phyloP scores from a whole-genome alignment of 306 rosid species.

The Mimosa pudica region DNA sequence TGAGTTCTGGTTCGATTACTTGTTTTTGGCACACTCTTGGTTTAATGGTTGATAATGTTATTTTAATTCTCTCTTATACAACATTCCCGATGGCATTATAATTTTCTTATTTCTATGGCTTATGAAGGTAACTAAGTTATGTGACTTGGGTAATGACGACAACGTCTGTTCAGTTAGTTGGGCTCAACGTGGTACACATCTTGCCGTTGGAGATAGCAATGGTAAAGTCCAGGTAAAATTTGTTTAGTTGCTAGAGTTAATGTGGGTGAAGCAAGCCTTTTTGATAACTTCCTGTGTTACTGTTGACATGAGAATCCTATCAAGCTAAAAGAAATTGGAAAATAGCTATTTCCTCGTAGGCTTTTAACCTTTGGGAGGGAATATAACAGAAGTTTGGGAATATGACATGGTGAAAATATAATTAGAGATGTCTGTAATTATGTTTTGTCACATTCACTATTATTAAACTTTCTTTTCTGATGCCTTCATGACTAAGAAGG shows the following conservation, averaged over 20 bases:
- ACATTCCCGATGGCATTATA: neutral
- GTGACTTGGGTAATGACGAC: conserved; percentile 94
- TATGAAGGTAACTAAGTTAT: conserved; percentile 88
- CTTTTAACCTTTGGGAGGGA: neutral
- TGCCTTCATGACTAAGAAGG: conserved; percentile 18
- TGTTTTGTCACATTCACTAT: conserved; percentile 15
- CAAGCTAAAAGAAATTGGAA: conserved; percentile 17
- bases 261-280: conserved; percentile 1
- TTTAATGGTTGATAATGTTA: neutral
- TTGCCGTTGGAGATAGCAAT: conserved; percentile 93
- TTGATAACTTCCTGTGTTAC: conserved; percentile 15
- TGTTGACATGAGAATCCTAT: conserved; percentile 16
- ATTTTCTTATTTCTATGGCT: conserved; percentile 28
- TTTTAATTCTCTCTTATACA: neutral
- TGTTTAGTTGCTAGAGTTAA: conserved; percentile 15
- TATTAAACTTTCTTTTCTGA: neutral
- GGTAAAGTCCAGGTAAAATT: conserved; percentile 92
- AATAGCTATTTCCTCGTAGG: neutral
- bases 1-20: conserved; percentile 26
- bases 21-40: neutral
- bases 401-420: neutral
- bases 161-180: conserved; percentile 95
- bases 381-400: neutral
- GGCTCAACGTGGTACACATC: conserved; percentile 98
- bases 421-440: conserved; percentile 9